A percentile compares a stretch with the other conserved stretches of the same genome.
Evolutionary conservation across 306 rosid species (phyloP).

Genomic region (Vigna radiata): DNA sequence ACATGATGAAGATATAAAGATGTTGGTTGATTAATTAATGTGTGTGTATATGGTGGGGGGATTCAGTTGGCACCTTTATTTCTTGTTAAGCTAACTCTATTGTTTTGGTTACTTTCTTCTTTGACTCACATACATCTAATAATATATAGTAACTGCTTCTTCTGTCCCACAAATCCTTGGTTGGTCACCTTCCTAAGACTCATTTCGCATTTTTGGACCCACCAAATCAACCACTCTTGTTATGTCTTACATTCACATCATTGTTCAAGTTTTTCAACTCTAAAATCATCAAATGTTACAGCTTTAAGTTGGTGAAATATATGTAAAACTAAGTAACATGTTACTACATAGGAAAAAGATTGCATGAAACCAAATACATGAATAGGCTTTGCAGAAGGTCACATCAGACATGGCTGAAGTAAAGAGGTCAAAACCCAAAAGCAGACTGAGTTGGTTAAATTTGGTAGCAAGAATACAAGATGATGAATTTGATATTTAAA

Average conservation of each 20-base stretch:
- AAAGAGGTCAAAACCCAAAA: not conserved
- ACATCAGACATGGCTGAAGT: not conserved
- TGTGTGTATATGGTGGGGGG: constrained; percentile 2
- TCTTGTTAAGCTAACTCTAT: constrained; percentile 40
- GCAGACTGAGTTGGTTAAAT: constrained; percentile 1
- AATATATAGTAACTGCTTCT: not conserved
- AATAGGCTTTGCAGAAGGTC: not conserved
- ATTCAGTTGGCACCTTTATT: constrained; percentile 31
- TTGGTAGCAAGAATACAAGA: constrained; percentile 18
- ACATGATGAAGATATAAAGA: not conserved
- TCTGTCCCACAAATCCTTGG: constrained; percentile 35
- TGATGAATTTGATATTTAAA: constrained; percentile 2
- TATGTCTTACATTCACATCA: constrained; percentile 5
- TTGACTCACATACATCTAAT: not conserved
- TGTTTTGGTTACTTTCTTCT: constrained; percentile 30
- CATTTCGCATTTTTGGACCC: constrained; percentile 28
- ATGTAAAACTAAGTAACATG: too few species aligned
- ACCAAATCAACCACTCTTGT: constrained; percentile 29
- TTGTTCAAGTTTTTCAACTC: not conserved
- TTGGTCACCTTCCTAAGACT: constrained; percentile 44
- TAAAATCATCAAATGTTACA: not conserved
- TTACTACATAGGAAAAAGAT: too few species aligned
- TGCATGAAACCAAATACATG: too few species aligned
- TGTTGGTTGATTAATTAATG: constrained; percentile 36
- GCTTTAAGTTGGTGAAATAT: too few species aligned